phyloP scores from a whole-genome alignment of 1,284 basidiomycete genomes.

The Cutaneotrichosporon arboriforme region DNA sequence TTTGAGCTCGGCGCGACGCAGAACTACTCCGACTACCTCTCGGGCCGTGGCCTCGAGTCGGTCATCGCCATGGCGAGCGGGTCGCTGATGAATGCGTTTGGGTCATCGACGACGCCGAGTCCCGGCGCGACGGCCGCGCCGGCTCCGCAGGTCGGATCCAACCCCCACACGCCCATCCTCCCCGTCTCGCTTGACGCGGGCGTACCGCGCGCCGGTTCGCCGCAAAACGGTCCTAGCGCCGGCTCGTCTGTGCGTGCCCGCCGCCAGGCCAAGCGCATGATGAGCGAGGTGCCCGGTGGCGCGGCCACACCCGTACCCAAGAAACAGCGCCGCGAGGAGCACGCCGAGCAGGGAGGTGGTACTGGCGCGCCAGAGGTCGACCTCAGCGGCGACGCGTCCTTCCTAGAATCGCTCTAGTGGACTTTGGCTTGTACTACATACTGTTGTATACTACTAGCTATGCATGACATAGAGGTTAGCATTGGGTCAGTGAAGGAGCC shows the following conservation, averaged over 20 bases:
- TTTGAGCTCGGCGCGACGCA: conserved; percentile 16
- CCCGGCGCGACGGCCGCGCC: not conserved
- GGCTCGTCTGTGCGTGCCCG: conserved; percentile 36
- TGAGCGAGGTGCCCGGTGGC: conserved; percentile 34
- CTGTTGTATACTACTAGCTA: not conserved
- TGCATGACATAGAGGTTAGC: too few relatives aligned
- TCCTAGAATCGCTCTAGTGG: conserved; percentile 8
- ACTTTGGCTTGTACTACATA: not conserved
- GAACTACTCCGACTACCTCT: conserved; percentile 11
- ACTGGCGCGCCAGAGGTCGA: conserved; percentile 6
- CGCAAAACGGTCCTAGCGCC: conserved; percentile 7
- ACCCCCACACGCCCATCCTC: conserved; percentile 5
- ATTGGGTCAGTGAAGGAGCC: too few relatives aligned
- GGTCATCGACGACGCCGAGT: not conserved
- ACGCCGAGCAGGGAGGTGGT: not conserved
- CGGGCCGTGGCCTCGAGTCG: conserved; percentile 18
- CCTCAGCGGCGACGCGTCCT: conserved; percentile 16
- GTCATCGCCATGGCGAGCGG: conserved; percentile 18
- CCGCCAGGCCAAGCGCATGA: conserved; percentile 32
- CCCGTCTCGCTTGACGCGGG: conserved; percentile 8
- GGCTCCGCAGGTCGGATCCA: not conserved
- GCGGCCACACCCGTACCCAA: conserved; percentile 40
- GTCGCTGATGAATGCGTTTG: conserved; percentile 16
- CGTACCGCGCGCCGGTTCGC: not conserved
- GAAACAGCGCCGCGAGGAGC: conserved; percentile 10